Percentiles rank a stretch among this genome's conserved stretches.
These are phyloP conservation scores for Uncinocarpus reesii DNA, from an alignment of 2,329 filamentous ascomycete species.

Conservation along the genomic window DNA sequence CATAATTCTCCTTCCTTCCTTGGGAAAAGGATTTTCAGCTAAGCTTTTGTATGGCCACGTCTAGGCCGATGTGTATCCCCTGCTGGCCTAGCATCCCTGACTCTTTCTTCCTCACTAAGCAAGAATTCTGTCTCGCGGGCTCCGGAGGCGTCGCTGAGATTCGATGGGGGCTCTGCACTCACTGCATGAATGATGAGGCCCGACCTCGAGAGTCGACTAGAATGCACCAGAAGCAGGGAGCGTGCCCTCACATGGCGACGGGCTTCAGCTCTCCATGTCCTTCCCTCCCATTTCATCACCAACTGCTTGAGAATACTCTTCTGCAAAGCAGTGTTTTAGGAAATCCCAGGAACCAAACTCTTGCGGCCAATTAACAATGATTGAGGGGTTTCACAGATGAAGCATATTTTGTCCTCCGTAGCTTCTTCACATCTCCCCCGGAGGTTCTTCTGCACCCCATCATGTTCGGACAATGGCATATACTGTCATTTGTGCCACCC, in stretches of 20 bases:
- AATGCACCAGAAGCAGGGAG: neutral
- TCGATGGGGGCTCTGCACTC: too few relatives aligned
- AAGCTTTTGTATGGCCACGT: conserved; percentile 2
- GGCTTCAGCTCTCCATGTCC: neutral
- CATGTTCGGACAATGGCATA: too few relatives aligned
- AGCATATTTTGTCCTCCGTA: neutral
- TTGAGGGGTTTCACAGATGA: neutral
- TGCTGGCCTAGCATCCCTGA: neutral
- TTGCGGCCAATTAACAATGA: neutral
- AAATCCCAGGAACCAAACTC: neutral
- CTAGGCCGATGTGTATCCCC: neutral
- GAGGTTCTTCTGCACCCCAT: too few relatives aligned
- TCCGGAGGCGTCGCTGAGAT: neutral
- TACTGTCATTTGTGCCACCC: too few relatives aligned
- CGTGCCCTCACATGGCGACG: neutral
- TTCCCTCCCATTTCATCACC: neutral
- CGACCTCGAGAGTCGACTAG: too few relatives aligned
- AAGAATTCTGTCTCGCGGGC: too few relatives aligned
- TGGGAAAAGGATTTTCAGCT: neutral
- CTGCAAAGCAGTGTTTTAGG: conserved; percentile 1
- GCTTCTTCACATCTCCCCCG: too few relatives aligned
- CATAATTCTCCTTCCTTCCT: neutral
- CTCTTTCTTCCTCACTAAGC: neutral
- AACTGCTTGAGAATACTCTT: neutral
- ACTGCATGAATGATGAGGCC: too few relatives aligned